A percentile compares a stretch with the other conserved stretches of the same genome.
These are phyloP conservation scores for Melastoma malabathricum DNA, from an alignment of 345 rosid species.

Conservation along the genomic window DNA sequence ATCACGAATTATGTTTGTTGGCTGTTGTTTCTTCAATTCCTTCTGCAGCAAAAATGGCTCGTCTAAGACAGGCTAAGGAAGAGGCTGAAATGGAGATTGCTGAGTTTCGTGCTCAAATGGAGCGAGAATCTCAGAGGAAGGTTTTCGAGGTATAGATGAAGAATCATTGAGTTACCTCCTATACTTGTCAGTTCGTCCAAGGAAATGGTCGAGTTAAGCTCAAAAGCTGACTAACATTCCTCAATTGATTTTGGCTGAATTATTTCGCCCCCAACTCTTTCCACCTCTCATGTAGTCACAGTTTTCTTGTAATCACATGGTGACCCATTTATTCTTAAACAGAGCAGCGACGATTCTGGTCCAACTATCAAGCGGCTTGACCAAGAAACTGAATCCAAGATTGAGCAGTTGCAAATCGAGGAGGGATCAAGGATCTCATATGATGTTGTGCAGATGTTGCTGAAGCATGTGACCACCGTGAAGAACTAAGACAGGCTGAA, in stretches of 20 bases:
- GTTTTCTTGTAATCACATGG: too few relatives aligned
- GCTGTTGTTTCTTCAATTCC: slow-evolving; percentile 1
- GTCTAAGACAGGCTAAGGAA: slow-evolving; percentile 80
- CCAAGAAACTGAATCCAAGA: slow-evolving; percentile 57
- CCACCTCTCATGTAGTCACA: too few relatives aligned
- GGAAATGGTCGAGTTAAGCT: too few relatives aligned
- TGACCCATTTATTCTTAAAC: slow-evolving; percentile 8
- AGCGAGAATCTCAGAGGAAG: slow-evolving; percentile 58
- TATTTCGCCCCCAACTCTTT: too few relatives aligned
- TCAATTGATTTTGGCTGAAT: too few relatives aligned
- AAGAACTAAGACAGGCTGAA: slow-evolving; percentile 23
- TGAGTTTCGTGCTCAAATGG: slow-evolving; percentile 52
- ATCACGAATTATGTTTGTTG: slow-evolving; percentile 4
- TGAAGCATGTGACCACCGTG: slow-evolving; percentile 52
- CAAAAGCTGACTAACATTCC: too few relatives aligned
- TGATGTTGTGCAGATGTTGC: slow-evolving; percentile 60
- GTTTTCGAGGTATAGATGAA: slow-evolving; percentile 36
- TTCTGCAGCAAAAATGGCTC: slow-evolving; percentile 53
- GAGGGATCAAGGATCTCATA: slow-evolving; percentile 43
- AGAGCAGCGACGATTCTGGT: slow-evolving; percentile 86
- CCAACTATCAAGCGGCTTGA: slow-evolving; percentile 83
- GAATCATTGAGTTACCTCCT: not conserved
- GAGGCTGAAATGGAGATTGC: slow-evolving; percentile 68
- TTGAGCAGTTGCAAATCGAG: slow-evolving; percentile 41
- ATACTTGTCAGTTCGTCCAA: too few relatives aligned